Base-by-base conservation (phyloP, 768 basidiomycete genomes). In the Suillus fuscotomentosus region DNA sequence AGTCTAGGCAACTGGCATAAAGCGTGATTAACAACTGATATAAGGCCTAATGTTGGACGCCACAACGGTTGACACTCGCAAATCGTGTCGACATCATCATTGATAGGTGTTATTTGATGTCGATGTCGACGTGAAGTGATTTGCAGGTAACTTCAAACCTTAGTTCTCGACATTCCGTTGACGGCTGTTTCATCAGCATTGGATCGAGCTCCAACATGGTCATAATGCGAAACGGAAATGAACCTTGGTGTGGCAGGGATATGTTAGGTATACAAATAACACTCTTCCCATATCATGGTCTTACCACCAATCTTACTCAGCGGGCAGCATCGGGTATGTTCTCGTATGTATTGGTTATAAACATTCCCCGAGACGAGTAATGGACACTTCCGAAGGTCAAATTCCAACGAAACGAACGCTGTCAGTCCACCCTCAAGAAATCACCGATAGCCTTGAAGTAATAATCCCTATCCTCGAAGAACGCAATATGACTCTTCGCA, bases 401-500 rank as follows among this genome's bases (percentile, higher is more conserved):
- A 27, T 15, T 31, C 17, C 27, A 34, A 20, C 11, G 10, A n/a
- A 34, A 31, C 10, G 9, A 53, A 34, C 31, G 11, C 9, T 20
- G 10, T 59, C 24, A 59, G 9, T 59, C 57, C 13, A 43, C 64
- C 47, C 34, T 60, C 64, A 71, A 63, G 15, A 72, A 67, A 8
- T 65, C 55, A 2, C 55, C 56, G 2, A 71, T 50, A 15, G 63
- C 62, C 17, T 70, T 48, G 56, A 71, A 71, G 27, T 72, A 71
- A 24, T 70, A 60, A 27, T 70, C 65, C n/a, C 65, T 60, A n/a
- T 70, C 69, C 51, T 72, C 69, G 42, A 57, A 68, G 31, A 68
- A 70, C 0, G 71, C 60, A n/a, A 59, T 63, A 27, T 69, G 70
- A 61, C 76, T 77, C 61, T 73, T 71, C 22, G 72, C 70, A 43